A percentile compares a stretch with the other conserved stretches of the same genome.
Conservation (phyloP, 805 yeast species). For the Wickerhamiella dianesei region DNA sequence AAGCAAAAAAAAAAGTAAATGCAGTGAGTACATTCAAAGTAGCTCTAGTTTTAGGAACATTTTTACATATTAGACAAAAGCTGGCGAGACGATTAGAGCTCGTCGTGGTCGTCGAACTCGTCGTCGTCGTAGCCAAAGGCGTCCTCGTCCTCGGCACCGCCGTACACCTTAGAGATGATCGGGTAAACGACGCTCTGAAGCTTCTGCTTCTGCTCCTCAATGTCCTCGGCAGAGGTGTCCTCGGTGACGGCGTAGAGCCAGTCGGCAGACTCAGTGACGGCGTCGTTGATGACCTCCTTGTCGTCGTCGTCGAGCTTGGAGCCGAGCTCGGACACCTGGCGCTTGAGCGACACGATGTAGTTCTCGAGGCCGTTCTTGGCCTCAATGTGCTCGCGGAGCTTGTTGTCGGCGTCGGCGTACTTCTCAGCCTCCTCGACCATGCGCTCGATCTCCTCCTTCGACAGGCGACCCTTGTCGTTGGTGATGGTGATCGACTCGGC, state of each 20-base stretch:
- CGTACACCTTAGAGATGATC: conserved; percentile 76
- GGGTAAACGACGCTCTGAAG: conserved; percentile 77
- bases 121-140: conserved; percentile 41
- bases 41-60: no score
- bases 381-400: conserved; percentile 70
- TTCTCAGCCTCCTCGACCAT: conserved; percentile 97
- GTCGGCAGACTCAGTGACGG: conserved; percentile 71
- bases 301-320: conserved; percentile 79
- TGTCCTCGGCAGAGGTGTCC: conserved; percentile 81
- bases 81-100: conserved; percentile 5
- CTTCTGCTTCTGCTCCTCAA: conserved; percentile 79
- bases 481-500: conserved; percentile 81
- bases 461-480: conserved; percentile 86
- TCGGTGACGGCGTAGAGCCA: conserved; percentile 82
- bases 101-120: conserved; percentile 21
- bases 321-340: conserved; percentile 47
- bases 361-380: conserved; percentile 80
- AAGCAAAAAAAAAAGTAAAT: no score
- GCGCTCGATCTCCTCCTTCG: conserved; percentile 88
- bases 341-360: conserved; percentile 71
- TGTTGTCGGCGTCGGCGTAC: conserved; percentile 82
- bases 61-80: background rate
- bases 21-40: no score
- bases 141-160: conserved; percentile 40
- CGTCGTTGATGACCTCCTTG: conserved; percentile 76